Evolutionary conservation across 164 flowering plant species (phyloP).

Genomic region (Stephania japonica): DNA sequence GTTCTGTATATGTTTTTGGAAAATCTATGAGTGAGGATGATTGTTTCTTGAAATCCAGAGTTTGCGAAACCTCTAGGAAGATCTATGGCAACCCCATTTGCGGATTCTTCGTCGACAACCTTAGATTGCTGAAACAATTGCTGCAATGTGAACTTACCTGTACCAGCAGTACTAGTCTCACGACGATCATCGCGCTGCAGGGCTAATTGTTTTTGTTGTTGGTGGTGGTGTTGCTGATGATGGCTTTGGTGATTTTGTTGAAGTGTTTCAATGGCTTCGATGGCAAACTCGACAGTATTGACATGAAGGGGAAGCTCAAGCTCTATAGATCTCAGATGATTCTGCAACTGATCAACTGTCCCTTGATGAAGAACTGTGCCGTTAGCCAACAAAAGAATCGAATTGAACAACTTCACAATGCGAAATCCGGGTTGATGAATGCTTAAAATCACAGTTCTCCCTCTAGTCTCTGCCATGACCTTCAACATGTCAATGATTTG

Average conservation of each 20-base stretch:
- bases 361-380: conserved; percentile 85
- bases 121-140: conserved; percentile 79
- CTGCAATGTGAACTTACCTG: conserved; percentile 47
- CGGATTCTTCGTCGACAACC: conserved; percentile 42
- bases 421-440: conserved; percentile 94
- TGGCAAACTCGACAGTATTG: conserved; percentile 76
- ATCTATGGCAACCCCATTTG: conserved; percentile 8
- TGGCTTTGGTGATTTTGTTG: conserved; percentile 11
- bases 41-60: conserved; percentile 51
- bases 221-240: background rate
- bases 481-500: conserved; percentile 87
- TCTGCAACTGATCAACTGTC: conserved; percentile 53
- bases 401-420: conserved; percentile 71
- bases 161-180: conserved; percentile 15
- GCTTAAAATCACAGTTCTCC: conserved; percentile 70
- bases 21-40: conserved; percentile 65
- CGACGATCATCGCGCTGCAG: background rate
- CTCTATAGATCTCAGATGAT: conserved; percentile 39
- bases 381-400: conserved; percentile 59
- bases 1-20: conserved; percentile 67
- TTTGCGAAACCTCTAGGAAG: conserved; percentile 41
- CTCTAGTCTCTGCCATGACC: conserved; percentile 71
- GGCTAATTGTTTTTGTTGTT: conserved; percentile 1
- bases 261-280: conserved; percentile 67
- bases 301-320: conserved; percentile 61